Conservation (phyloP, 2,329 filamentous ascomycete species). For the Aspergillus fischeri region DNA sequence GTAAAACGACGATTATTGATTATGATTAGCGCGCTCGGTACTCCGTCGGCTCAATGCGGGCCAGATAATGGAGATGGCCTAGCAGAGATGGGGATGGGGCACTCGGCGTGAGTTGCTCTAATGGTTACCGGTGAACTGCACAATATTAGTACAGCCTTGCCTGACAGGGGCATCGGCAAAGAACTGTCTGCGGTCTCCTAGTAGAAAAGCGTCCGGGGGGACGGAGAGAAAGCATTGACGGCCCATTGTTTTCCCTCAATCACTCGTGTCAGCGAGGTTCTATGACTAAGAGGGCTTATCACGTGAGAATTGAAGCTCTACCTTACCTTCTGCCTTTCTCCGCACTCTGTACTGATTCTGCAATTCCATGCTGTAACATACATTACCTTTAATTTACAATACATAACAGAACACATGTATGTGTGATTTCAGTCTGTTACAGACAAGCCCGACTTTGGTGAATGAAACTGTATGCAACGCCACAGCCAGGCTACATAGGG, state of each 20-base stretch:
- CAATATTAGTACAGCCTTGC: not conserved
- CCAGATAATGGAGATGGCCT: no score
- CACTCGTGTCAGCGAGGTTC: not conserved
- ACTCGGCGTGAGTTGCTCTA: not conserved
- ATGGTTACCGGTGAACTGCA: not conserved
- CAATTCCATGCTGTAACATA: not conserved
- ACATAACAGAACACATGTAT: not conserved
- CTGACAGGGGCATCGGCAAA: no score
- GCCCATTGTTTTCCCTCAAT: not conserved
- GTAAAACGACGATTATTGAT: not conserved
- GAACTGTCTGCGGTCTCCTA: not conserved
- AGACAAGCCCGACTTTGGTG: not conserved
- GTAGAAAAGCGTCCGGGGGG: not conserved
- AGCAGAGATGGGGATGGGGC: not conserved
- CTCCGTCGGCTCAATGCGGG: not conserved
- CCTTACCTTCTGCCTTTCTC: no score
- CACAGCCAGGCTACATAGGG: conserved; percentile 9
- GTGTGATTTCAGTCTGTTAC: not conserved
- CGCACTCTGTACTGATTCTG: no score
- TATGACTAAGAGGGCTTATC: not conserved
- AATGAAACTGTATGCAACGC: conserved; percentile 11
- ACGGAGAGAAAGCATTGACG: not conserved
- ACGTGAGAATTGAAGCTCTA: not conserved
- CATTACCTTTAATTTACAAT: not conserved
- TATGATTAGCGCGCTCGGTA: not conserved